Conservation (phyloP, 169 alveolate genomes). For the Sarcocystis neurona region DNA sequence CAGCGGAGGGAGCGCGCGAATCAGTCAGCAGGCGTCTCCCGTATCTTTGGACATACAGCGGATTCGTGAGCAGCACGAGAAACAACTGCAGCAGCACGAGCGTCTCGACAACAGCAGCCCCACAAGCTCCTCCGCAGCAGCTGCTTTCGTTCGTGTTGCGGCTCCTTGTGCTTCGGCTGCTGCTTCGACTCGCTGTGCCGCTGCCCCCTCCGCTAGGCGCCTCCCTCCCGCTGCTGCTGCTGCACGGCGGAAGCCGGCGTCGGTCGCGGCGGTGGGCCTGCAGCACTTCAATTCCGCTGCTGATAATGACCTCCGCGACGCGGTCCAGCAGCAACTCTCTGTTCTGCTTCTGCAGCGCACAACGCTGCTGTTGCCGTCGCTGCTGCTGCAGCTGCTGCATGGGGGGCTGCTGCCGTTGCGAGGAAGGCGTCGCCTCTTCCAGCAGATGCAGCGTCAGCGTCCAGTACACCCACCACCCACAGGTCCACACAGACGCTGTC, state of each 20-base stretch:
- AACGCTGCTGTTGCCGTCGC: no score
- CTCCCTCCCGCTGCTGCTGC: not conserved
- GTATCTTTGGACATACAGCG: constrained; percentile 21
- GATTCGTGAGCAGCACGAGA: constrained; percentile 22
- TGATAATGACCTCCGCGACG: not conserved
- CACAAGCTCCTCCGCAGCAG: no score
- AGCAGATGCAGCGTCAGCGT: not conserved
- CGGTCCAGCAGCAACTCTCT: constrained; percentile 5
- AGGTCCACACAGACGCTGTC: constrained; percentile 2
- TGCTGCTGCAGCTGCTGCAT: no score
- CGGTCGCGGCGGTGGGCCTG: not conserved
- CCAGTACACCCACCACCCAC: constrained; percentile 10
- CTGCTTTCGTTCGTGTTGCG: no score
- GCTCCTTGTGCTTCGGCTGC: no score
- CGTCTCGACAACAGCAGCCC: not conserved
- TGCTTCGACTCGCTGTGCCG: no score
- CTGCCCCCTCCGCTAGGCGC: not conserved
- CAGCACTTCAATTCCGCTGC: not conserved
- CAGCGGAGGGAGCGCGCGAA: no score
- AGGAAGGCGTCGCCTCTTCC: not conserved
- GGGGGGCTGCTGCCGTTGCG: no score
- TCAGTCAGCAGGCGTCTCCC: not conserved
- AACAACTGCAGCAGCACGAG: not conserved
- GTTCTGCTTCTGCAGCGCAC: not conserved
- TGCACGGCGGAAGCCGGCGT: not conserved